Evolutionary conservation across 176 grass and related monocot genomes (phyloP).

Genomic region (Pontederia crassipes): DNA sequence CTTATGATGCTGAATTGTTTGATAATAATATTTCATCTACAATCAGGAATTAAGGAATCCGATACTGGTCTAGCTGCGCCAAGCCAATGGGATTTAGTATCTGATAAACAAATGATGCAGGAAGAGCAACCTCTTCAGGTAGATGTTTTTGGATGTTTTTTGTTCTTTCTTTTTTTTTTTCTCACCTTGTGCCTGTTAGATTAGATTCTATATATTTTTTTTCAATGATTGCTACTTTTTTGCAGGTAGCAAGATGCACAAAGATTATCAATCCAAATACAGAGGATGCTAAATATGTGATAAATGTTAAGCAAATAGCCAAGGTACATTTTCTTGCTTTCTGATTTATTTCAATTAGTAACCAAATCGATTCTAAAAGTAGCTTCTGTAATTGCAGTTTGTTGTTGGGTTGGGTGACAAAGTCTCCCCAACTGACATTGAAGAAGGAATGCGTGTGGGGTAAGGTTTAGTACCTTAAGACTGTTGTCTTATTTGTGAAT

Average conservation of each 20-base stretch:
- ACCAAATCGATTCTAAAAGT: constrained; percentile 6
- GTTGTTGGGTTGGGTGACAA: constrained; percentile 89
- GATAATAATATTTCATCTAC: not conserved
- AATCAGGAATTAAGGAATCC: constrained; percentile 85
- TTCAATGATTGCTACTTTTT: not conserved
- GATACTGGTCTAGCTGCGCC: constrained; percentile 86
- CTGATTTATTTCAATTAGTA: not conserved
- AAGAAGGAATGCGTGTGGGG: constrained; percentile 97
- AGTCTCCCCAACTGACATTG: constrained; percentile 91
- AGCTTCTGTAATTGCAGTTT: constrained; percentile 44
- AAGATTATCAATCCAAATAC: constrained; percentile 95
- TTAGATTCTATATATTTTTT: not conserved
- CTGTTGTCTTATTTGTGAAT: no score
- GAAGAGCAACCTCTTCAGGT: constrained; percentile 87
- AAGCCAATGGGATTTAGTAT: constrained; percentile 91
- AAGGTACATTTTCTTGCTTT: constrained; percentile 38
- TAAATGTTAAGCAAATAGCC: constrained; percentile 97
- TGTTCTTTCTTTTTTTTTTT: not conserved
- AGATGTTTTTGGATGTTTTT: not conserved
- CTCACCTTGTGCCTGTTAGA: not conserved
- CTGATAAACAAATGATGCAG: constrained; percentile 98
- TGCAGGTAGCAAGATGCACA: constrained; percentile 86
- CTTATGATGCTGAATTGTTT: constrained; percentile 1
- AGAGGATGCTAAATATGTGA: constrained; percentile 86
- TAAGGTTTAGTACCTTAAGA: constrained; percentile 12